Percentiles rank a stretch among this genome's conserved stretches.
These are phyloP conservation scores for Vitellaria paradoxa DNA, from an alignment of 179 eudicot species.

Conservation along the genomic window DNA sequence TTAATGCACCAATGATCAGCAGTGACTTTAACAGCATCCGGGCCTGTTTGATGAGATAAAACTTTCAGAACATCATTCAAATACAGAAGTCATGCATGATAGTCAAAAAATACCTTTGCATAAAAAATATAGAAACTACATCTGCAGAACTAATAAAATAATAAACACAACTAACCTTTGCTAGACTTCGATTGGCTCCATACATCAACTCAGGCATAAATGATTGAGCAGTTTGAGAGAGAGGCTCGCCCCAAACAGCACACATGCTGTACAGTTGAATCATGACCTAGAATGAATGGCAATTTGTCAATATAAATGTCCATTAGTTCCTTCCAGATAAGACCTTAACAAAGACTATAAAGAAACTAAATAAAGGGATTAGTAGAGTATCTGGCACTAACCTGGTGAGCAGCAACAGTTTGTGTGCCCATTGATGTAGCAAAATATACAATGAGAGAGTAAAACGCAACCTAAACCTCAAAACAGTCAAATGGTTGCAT, in stretches of 20 bases:
- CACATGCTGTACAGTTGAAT: slow-evolving; percentile 71
- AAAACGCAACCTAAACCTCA: slow-evolving; percentile 53
- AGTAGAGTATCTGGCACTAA: slow-evolving; percentile 15
- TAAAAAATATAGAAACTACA: not conserved
- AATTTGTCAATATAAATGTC: slow-evolving; percentile 11
- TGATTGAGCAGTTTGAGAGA: slow-evolving; percentile 96
- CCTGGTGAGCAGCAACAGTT: slow-evolving; percentile 72
- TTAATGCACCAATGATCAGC: slow-evolving; percentile 63
- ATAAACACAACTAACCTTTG: slow-evolving; percentile 47
- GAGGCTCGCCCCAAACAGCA: slow-evolving; percentile 91
- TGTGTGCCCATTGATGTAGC: slow-evolving; percentile 70
- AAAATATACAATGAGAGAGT: slow-evolving; percentile 57
- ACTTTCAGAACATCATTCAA: slow-evolving; percentile 7
- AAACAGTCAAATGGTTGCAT: slow-evolving; percentile 18
- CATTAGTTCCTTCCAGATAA: not conserved
- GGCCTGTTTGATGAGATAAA: slow-evolving; percentile 48
- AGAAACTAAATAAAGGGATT: not conserved
- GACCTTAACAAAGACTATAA: not conserved
- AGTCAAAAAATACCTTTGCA: not conserved
- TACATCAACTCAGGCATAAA: slow-evolving; percentile 94
- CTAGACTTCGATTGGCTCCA: slow-evolving; percentile 69
- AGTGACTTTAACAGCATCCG: slow-evolving; percentile 69
- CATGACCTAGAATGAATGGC: slow-evolving; percentile 55
- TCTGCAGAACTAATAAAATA: not conserved
- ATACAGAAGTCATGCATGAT: not conserved